A percentile compares a stretch with the other conserved stretches of the same genome.
Conservation (phyloP, 2,329 filamentous ascomycete genomes). For the Aspergillus piperis region DNA sequence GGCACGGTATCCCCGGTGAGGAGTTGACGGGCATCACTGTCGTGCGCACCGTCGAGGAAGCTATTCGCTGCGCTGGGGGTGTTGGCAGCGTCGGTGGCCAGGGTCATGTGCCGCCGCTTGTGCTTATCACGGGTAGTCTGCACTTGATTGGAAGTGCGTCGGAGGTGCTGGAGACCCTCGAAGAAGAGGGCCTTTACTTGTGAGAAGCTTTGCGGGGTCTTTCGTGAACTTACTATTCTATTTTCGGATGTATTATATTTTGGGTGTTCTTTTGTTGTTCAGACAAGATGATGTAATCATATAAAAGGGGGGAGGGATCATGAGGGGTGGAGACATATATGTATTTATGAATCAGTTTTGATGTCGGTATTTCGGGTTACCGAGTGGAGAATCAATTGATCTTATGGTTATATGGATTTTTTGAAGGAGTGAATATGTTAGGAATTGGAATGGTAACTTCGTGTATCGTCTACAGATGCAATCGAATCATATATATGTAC, state of each 20-base stretch:
- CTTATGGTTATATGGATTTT: too few species aligned
- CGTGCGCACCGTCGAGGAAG: background rate
- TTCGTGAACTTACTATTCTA: background rate
- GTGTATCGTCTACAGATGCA: too few species aligned
- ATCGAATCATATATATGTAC: background rate
- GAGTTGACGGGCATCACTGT: background rate
- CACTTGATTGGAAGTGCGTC: constrained; percentile 1
- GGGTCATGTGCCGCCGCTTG: background rate
- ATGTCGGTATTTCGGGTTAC: too few species aligned
- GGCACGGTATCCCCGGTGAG: background rate
- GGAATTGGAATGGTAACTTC: too few species aligned
- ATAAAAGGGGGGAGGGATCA: background rate
- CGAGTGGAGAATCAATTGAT: too few species aligned
- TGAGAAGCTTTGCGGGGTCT: background rate
- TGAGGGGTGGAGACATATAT: too few species aligned
- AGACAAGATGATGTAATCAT: background rate
- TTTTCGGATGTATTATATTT: background rate
- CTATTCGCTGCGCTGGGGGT: background rate
- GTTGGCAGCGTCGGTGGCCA: background rate
- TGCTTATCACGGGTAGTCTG: background rate
- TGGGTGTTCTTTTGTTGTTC: too few species aligned
- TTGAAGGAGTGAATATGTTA: too few species aligned
- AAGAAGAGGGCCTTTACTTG: background rate
- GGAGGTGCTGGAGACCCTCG: background rate
- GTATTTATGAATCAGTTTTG: too few species aligned